phyloP scores from a whole-genome alignment of 2,329 filamentous ascomycete species.

The Trichophyton mentagrophytes region DNA sequence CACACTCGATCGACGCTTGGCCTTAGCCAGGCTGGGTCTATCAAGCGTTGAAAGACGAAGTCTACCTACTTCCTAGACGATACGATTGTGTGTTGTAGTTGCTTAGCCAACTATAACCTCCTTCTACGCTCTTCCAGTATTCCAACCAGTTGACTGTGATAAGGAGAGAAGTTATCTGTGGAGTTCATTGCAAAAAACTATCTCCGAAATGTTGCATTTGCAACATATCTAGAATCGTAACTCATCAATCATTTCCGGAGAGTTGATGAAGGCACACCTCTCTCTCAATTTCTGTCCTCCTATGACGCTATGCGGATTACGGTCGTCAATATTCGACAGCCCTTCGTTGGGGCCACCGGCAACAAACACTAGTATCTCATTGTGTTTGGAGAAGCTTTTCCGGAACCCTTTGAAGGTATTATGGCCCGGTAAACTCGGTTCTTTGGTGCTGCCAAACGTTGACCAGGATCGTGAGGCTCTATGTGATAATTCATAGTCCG shows the following conservation, averaged over 20 bases:
- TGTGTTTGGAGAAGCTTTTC: conserved; percentile 1
- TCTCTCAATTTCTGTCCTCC: conserved; percentile 5
- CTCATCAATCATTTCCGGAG: conserved; percentile 2
- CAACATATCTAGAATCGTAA: conserved; percentile 2
- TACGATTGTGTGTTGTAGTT: too few relatives aligned
- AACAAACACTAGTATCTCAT: neutral
- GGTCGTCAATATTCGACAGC: conserved; percentile 4
- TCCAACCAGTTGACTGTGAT: neutral
- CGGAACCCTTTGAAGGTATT: conserved; percentile 1
- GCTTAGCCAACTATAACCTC: too few relatives aligned
- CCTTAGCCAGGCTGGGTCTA: neutral
- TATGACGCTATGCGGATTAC: neutral
- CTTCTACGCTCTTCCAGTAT: neutral
- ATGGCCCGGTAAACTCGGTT: neutral
- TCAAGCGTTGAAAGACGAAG: neutral
- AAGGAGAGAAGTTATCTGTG: neutral
- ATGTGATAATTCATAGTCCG: neutral
- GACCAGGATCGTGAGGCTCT: conserved; percentile 6
- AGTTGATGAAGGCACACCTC: conserved; percentile 7
- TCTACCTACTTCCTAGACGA: too few relatives aligned
- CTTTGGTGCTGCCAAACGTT: conserved; percentile 3
- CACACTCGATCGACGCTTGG: neutral
- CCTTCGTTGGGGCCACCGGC: conserved; percentile 3
- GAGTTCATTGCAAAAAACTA: neutral
- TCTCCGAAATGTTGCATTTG: neutral